Base-by-base conservation (phyloP, 2,329 filamentous ascomycete species). In the Microcera coccophila region DNA sequence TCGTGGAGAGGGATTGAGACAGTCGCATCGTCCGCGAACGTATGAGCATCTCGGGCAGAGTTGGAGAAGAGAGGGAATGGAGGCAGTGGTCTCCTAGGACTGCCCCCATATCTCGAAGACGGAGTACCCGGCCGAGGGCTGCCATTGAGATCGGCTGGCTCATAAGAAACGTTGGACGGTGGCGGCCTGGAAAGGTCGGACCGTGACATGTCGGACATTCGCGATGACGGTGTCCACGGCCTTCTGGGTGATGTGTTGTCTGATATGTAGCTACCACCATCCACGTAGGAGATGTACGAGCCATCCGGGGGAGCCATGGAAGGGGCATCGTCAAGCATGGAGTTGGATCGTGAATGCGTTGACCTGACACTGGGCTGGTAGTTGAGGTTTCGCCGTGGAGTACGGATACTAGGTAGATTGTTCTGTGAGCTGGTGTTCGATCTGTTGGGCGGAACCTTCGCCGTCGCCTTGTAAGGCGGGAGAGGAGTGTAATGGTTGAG, bases 81-180 rank as follows among this genome's bases (percentile, higher is more conserved):
- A 3, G 93, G 93, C 22, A 97, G 73, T 3, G 91, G 91, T 42
- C 91, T 79, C 54, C 89, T 81, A 10, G 90, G 88, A 60, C 89
- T 94, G 3, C 90, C 87, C 16, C 90, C 87, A 63, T 97, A 96
- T 62, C 82, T 78, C 2, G 89, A 91, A 1, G 90, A 90, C 2
- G 91, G 90, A 1, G 91, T 96, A 4, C 91, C 91, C 2, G 93
- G 91, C 45, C 93, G 74, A 5, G 93, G 90, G 48, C 81, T 90
- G 37, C 93, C 93, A 59, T 97, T 91, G 45, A 97, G 68, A 55
- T 96, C 90, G 17, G 84, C 76, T 0, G 90, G 88, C 65, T 97
- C 93, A 65, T 93, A 97, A 4, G 82, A 76, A 18, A 84, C 71
- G 52, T 74, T 82, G 1, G 82, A 79, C 1, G 87, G 79, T 3